Percentiles rank a stretch among this genome's conserved stretches.
Evolutionary conservation across 2,329 filamentous ascomycete genomes (phyloP).

Genomic region (Didymella pinodella): DNA sequence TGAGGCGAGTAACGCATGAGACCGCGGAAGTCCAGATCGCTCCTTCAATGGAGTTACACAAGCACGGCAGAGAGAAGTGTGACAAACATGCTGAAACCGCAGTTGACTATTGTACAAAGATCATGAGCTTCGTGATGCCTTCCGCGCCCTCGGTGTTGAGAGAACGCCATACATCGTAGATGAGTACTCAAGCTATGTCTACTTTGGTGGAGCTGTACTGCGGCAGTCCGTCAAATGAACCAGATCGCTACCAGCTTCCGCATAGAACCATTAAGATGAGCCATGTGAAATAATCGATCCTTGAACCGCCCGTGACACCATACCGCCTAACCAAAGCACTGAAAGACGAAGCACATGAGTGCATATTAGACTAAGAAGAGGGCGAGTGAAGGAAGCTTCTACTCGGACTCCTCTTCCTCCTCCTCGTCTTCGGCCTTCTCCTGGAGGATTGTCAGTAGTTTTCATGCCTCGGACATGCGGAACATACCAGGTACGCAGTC

Average conservation of each 20-base stretch:
- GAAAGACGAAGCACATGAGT: slow-evolving; percentile 25
- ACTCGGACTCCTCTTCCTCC: slow-evolving; percentile 54
- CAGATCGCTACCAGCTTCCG: slow-evolving; percentile 38
- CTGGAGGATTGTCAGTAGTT: slow-evolving; percentile 21
- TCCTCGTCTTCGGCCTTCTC: slow-evolving; percentile 37
- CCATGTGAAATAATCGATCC: slow-evolving; percentile 37
- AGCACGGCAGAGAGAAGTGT: slow-evolving; percentile 2
- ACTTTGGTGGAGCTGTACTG: slow-evolving; percentile 37
- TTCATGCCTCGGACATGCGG: not conserved
- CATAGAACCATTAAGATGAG: slow-evolving; percentile 38
- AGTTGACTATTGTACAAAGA: slow-evolving; percentile 50
- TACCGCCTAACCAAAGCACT: slow-evolving; percentile 30
- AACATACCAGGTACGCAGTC: slow-evolving; percentile 67
- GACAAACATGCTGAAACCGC: slow-evolving; percentile 45
- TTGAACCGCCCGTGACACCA: slow-evolving; percentile 36
- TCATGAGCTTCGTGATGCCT: slow-evolving; percentile 50
- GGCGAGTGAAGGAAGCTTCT: slow-evolving; percentile 27
- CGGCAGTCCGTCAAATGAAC: slow-evolving; percentile 35
- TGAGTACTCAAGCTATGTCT: slow-evolving; percentile 29
- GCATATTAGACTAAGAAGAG: slow-evolving; percentile 21
- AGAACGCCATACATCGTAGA: slow-evolving; percentile 48
- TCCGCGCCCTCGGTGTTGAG: slow-evolving; percentile 31
- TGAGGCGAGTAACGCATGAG: not conserved
- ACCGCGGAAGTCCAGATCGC: not conserved
- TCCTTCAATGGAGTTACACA: not conserved